Base-by-base conservation (phyloP, 164 flowering plant species). In the Chimonanthus praecox region DNA sequence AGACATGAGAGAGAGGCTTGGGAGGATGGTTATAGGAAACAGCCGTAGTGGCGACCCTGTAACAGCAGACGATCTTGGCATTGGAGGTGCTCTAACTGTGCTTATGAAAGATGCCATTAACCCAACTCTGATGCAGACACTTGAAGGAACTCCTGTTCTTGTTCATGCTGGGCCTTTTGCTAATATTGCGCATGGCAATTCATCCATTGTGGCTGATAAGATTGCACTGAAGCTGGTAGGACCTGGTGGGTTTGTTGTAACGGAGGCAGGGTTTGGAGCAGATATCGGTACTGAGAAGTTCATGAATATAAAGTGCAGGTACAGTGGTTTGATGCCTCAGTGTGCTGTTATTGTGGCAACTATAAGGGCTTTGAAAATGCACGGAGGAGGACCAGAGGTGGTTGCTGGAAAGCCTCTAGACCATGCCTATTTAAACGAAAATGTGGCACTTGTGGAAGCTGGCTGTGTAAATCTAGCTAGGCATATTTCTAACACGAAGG, bases 91-190 rank as follows among this genome's bases (percentile, higher is more conserved):
- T 68, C 78, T 96, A 74, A 94, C 98, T 64, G 98, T 94, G 48
- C 80, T 96, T 5, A 94, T 96, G 98, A 96, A 96, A 80, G 99
- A 96, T 82, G 99, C 99, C 50, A 92, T 96, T 49, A 88, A 96
- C 81, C 99, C 99, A 6, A 96, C 98, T 15, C 72, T 96, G 69
- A 94, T 96, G 98, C 99, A 96, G 82, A 96, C 99, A 60, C 97
- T 96, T 8, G 99, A 96, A 77, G 98, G 98, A 48, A 94, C 99
- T 10, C 97, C 99, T 9, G 99, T 94, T 72, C 93, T 96, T 79
- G 98, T 96, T 77, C 99, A 96, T 80, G 99, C 98, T 4, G 99
- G 99, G 18, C 99, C 99, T 5, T 96, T 96, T 87, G 99, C 99
- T 60, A 96, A 96, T 76, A 96, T 96, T 78, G 98, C 99, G 71